Evolutionary conservation across 1,139 yeast genomes (phyloP).

Genomic region (Yamadazyma taylorii): DNA sequence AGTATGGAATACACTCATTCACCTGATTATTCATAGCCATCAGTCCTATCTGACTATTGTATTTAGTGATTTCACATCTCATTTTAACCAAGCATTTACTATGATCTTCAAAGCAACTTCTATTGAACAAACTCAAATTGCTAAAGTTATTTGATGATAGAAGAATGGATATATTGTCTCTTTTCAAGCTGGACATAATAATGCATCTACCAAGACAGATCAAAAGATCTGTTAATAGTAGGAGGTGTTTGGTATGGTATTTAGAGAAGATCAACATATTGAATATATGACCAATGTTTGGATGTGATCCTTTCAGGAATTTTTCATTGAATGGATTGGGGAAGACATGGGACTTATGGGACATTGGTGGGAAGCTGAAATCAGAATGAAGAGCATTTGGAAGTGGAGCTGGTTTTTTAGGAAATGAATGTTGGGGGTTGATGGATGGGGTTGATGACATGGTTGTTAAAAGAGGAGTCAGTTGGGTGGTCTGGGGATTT

Average conservation of each 20-base stretch:
- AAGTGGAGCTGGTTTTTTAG: too few species aligned
- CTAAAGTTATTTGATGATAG: neutral
- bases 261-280: too few species aligned
- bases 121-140: neutral
- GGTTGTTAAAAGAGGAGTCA: too few species aligned
- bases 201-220: constrained; percentile 23
- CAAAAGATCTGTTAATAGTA: constrained; percentile 12
- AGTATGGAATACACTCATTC: constrained; percentile 11
- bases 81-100: constrained; percentile 16
- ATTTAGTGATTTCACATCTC: constrained; percentile 7
- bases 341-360: too few species aligned
- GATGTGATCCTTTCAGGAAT: too few species aligned
- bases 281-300: too few species aligned
- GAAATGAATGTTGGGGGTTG: too few species aligned
- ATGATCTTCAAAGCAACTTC: constrained; percentile 19
- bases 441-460: too few species aligned
- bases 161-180: neutral
- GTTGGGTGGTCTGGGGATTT: too few species aligned
- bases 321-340: too few species aligned
- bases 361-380: too few species aligned
- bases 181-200: constrained; percentile 14
- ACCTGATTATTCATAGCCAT: constrained; percentile 1
- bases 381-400: too few species aligned
- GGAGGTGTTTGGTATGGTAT: constrained; percentile 2
- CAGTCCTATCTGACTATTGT: constrained; percentile 4